phyloP scores from a whole-genome alignment of 75 land plant genomes.

The Azolla pinnata region DNA sequence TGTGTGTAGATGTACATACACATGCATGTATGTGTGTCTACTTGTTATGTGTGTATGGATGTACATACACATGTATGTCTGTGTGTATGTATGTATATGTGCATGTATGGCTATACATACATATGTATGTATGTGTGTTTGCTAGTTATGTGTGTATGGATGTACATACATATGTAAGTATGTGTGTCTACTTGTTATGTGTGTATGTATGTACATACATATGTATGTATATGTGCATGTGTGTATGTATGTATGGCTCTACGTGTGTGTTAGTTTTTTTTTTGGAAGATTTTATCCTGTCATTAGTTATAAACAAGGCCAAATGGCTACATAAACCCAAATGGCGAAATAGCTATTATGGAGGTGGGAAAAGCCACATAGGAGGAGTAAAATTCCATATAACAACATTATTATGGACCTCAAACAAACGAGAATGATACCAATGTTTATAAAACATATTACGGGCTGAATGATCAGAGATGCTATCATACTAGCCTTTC shows the following conservation, averaged over 20 bases:
- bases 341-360: background rate
- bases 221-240: background rate
- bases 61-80: background rate
- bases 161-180: background rate
- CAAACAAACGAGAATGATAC: too few relatives aligned
- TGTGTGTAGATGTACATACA: background rate
- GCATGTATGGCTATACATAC: background rate
- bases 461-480: too few relatives aligned
- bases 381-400: too few relatives aligned
- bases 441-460: too few relatives aligned
- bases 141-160: background rate
- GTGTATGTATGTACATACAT: background rate
- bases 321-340: background rate
- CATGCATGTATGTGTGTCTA: background rate
- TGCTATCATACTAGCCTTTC: too few relatives aligned
- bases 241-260: background rate
- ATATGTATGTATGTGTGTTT: background rate
- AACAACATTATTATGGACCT: too few relatives aligned
- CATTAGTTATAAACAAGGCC: background rate
- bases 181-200: background rate
- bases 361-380: too few relatives aligned
- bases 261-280: background rate
- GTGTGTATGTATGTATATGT: background rate
- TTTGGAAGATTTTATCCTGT: background rate
- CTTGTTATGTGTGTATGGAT: background rate